phyloP scores from a whole-genome alignment of 2,329 filamentous ascomycete genomes.

The Clarireedia homoeocarpa region DNA sequence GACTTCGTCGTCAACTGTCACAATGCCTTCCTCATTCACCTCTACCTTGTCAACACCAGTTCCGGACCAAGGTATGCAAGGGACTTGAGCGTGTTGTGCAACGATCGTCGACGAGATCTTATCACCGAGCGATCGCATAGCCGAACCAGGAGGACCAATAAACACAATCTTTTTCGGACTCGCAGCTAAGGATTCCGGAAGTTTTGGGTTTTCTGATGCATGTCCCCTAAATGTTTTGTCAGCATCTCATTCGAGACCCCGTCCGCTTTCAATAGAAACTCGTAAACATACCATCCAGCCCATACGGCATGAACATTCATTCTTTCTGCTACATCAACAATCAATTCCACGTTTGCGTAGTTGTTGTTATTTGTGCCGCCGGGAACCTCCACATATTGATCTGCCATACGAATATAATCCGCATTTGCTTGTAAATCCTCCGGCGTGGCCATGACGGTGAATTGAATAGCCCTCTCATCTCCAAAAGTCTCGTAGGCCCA shows the following conservation, averaged over 20 bases:
- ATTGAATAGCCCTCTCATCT: slow-evolving; percentile 96
- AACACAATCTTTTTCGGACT: slow-evolving; percentile 99
- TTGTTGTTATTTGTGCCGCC: slow-evolving; percentile 99
- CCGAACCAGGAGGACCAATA: slow-evolving; percentile 94
- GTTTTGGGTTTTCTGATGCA: slow-evolving; percentile 95
- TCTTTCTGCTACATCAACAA: slow-evolving; percentile 96
- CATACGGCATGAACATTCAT: slow-evolving; percentile 98
- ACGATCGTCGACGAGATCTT: slow-evolving; percentile 99
- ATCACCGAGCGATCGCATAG: slow-evolving; percentile 98
- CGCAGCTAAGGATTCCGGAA: slow-evolving; percentile 90
- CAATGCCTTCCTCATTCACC: slow-evolving; percentile 75
- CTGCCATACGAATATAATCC: slow-evolving; percentile 99
- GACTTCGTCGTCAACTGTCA: slow-evolving; percentile 78
- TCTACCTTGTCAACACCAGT: slow-evolving; percentile 78
- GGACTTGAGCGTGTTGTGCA: slow-evolving; percentile 90
- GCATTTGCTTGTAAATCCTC: slow-evolving; percentile 97
- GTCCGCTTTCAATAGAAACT: not conserved
- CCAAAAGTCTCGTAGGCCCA: slow-evolving; percentile 99
- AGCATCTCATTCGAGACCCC: slow-evolving; percentile 5
- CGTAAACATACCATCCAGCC: slow-evolving; percentile 78
- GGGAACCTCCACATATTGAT: slow-evolving; percentile 98
- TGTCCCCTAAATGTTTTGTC: slow-evolving; percentile 61
- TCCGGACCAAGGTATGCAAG: slow-evolving; percentile 99
- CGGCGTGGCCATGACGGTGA: slow-evolving; percentile 98
- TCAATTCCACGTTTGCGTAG: slow-evolving; percentile 98